A percentile compares a stretch with the other conserved stretches of the same genome.
Evolutionary conservation across 2,329 filamentous ascomycete species (phyloP).

Genomic region (Tolypocladium guangdongense): DNA sequence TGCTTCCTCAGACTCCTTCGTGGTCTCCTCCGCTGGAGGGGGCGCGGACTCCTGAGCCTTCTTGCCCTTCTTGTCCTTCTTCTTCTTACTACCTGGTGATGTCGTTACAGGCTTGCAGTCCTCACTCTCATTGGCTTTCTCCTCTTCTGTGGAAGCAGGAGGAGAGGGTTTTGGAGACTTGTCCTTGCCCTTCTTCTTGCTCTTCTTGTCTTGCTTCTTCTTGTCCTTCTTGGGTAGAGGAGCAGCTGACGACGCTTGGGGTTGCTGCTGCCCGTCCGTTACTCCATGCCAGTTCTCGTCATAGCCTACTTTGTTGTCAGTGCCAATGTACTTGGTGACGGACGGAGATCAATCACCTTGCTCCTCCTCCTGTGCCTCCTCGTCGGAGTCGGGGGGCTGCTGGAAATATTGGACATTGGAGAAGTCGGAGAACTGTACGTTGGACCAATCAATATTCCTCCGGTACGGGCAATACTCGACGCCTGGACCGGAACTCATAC

Average conservation of each 20-base stretch:
- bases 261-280: conserved; percentile 1
- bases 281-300: not conserved
- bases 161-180: conserved; percentile 1
- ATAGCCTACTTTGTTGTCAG: not conserved
- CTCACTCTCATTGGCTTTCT: conserved; percentile 8
- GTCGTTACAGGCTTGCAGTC: conserved; percentile 5
- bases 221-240: conserved; percentile 6
- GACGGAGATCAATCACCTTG: conserved; percentile 6
- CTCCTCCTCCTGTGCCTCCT: conserved; percentile 15
- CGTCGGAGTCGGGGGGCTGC: conserved; percentile 27
- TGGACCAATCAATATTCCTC: conserved; percentile 25
- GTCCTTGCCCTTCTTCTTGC: conserved; percentile 8
- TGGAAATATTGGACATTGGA: conserved; percentile 30
- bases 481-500: conserved; percentile 29
- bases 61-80: conserved; percentile 9
- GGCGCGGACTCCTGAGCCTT: conserved; percentile 7
- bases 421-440: conserved; percentile 31
- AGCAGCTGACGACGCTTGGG: not conserved
- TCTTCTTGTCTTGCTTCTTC: conserved; percentile 11
- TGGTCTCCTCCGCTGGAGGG: conserved; percentile 5
- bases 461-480: conserved; percentile 28
- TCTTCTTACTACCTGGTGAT: conserved; percentile 11
- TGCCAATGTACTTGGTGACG: not conserved
- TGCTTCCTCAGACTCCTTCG: conserved; percentile 8
- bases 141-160: conserved; percentile 3